Evolutionary conservation across 352 stramenopile species (phyloP).

Genomic region (Phytopythium montanum): DNA sequence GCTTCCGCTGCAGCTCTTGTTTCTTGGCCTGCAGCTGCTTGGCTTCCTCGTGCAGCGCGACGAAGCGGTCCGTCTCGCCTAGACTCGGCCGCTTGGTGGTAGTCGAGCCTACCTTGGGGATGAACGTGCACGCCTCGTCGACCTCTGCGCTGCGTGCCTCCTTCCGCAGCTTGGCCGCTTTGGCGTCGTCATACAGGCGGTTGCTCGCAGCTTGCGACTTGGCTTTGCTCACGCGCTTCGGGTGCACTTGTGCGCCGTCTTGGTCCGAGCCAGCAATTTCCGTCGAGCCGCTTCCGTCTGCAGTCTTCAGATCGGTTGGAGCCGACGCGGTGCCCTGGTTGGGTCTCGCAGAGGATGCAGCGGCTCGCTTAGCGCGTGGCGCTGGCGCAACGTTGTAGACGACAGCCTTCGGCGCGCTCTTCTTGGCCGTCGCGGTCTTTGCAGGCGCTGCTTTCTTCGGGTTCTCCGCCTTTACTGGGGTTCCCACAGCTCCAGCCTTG

Average conservation of each 20-base stretch:
- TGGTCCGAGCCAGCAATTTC: neutral
- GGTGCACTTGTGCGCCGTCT: slow-evolving; percentile 18
- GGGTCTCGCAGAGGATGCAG: neutral
- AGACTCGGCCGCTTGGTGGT: slow-evolving; percentile 29
- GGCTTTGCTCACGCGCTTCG: slow-evolving; percentile 54
- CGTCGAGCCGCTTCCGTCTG: too few relatives aligned
- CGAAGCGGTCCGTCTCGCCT: slow-evolving; percentile 33
- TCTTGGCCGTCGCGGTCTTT: slow-evolving; percentile 4
- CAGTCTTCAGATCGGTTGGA: neutral
- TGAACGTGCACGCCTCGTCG: slow-evolving; percentile 52
- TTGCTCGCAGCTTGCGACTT: slow-evolving; percentile 52
- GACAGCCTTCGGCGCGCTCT: slow-evolving; percentile 4
- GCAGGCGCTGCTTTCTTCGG: neutral
- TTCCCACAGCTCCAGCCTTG: neutral
- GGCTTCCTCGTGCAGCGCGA: slow-evolving; percentile 46
- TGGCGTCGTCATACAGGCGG: slow-evolving; percentile 57
- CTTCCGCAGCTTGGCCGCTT: slow-evolving; percentile 52
- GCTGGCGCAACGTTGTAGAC: slow-evolving; percentile 1
- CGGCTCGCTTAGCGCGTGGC: neutral
- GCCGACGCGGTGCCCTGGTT: neutral
- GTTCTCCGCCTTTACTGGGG: neutral
- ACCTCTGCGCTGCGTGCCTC: slow-evolving; percentile 48
- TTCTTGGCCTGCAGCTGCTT: slow-evolving; percentile 52
- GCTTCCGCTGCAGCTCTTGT: slow-evolving; percentile 47
- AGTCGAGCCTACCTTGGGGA: slow-evolving; percentile 41